Evolutionary conservation across 805 yeast species (phyloP).

Genomic region (Schwanniomyces sp.): DNA sequence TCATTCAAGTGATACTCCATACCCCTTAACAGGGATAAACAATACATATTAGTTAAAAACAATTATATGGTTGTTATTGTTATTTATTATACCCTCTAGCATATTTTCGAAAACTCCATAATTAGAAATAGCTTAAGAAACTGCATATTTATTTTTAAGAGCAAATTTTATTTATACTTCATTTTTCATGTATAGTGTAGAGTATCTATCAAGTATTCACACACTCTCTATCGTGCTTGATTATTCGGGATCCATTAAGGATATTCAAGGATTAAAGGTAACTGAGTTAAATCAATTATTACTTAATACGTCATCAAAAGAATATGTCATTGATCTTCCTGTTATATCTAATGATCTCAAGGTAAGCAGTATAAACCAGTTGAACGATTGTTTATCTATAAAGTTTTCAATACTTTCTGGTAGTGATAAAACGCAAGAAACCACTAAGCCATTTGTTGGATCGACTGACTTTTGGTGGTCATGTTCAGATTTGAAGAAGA

Average conservation of each 20-base stretch:
- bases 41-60: not conserved
- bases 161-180: not conserved
- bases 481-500: conserved; percentile 34
- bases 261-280: conserved; percentile 8
- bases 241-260: conserved; percentile 6
- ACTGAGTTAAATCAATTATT: not conserved
- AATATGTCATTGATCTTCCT: not conserved
- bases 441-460: conserved; percentile 9
- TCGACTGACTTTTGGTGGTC: conserved; percentile 35
- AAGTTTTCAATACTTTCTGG: conserved; percentile 1
- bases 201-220: conserved; percentile 22
- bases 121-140: not conserved
- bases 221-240: conserved; percentile 12
- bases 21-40: not conserved
- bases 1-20: not conserved
- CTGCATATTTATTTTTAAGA: not conserved
- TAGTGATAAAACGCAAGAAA: not conserved
- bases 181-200: conserved; percentile 19
- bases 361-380: conserved; percentile 2
- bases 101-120: not conserved
- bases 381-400: conserved; percentile 2
- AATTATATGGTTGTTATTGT: not conserved
- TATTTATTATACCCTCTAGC: not conserved
- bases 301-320: not conserved
- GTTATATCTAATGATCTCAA: not conserved